Evolutionary conservation across 305 asterid species (phyloP), one percentile per base, ranked within the genome.

Genomic region (Petunia hybrid): DNA sequence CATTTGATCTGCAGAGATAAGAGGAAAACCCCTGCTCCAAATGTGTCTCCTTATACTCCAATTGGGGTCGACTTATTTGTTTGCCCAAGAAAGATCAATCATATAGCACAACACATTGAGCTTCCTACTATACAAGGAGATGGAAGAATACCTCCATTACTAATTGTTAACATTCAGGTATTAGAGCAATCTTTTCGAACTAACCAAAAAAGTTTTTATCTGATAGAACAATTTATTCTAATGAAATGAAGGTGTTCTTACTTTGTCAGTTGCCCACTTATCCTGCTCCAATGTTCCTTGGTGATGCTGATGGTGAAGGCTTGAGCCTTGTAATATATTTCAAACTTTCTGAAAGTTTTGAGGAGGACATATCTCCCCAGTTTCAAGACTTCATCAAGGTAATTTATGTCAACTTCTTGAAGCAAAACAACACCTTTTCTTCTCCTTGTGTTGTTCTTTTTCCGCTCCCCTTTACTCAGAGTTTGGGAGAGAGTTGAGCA

Each of bases 251-350:
- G 42, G 7, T 48, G 3, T 14, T 64, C 45, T 46, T 36, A 22
- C 59, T 51, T 53, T 79, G 62, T 8, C 90, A 97, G 99, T 87
- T 97, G 88, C 99, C 99, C 9, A 89, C 97, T 61, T 97, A 97
- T 87, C 92, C 95, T 2, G 90, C 97, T 2, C 94, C 93, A 38
- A 93, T 97, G 98, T 97, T 97, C 89, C 90, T 91, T 68, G 98
- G 99, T 69, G 99, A 97, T 77, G 67, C 87, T 41, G 98, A 97
- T 36, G 99, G 99, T 55, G 97, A 97, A 86, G 98, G 99, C 87
- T 85, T 97, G 89, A 94, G 94, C 89, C 96, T 97, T 39, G 98
- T 97, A 5, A 77, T 97, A 39, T 94, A 94, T 80, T 97, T 93
- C 82, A 90, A 85, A 87, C 87, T 97, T 79, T 89, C 93, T 1